Base-by-base conservation (phyloP, 2,329 filamentous ascomycete genomes). In the Aspergillus ochraceoroseus region DNA sequence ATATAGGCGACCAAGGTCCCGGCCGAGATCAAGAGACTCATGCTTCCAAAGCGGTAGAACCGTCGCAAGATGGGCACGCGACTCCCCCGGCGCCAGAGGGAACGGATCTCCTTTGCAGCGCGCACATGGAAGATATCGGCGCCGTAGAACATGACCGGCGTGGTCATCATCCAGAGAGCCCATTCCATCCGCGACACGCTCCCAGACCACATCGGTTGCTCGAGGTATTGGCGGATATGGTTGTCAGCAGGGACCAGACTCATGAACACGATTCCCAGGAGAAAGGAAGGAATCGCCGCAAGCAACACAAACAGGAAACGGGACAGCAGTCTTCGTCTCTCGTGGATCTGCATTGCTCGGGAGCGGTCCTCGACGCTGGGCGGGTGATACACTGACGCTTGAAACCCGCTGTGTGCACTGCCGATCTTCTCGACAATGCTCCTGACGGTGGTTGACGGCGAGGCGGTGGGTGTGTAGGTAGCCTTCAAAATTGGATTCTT, bases 41-140 rank as follows among this genome's bases (percentile, higher is more conserved):
- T 95, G 68, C 88, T 95, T 6, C 89, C 89, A 56, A 95, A 95
- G n/a, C 85, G 81, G 62, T 88, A 87, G 57, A 95, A 89, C 9
- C 89, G 75, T 52, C 83, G 77, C 11, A 85, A 54, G 3, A 94
- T 61, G 0, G 87, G 85, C 1, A 82, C 82, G 25, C 75, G 78
- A 58, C 87, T 94, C 18, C 80, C 77, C 2, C 70, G 79, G 14
- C 83, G 76, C 89, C 89, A 95, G 48, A 95, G 71, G 0, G 80
- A 74, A 46, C 73, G 73, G 8, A 95, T 68, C 55, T 95, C 89
- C 59, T 88, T 92, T 51, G 88, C 60, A 0, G 87, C 85, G 27
- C 85, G 76, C 8, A 74, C 65, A 58, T 95, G 90, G 62, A 95
- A 95, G 2, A 88, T 73, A 59, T 94, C 86, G 0, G 89, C 86